phyloP scores from a whole-genome alignment of 768 basidiomycete genomes.

The Lactarius akahatsu region DNA sequence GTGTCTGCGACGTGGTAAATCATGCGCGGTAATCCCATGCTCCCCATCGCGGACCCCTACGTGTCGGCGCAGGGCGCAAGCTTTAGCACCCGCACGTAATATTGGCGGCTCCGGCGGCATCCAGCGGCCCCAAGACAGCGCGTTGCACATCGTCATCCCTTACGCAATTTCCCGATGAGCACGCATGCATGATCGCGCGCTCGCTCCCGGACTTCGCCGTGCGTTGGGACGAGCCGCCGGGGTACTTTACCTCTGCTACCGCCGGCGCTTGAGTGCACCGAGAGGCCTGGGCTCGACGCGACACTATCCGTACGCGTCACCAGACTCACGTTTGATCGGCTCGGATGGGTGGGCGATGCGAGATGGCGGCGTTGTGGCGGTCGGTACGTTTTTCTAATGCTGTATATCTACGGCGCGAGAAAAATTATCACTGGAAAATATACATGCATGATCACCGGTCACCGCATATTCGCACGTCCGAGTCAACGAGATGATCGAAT shows the following conservation, averaged over 20 bases:
- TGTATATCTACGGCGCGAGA: too few relatives aligned
- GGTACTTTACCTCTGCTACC: background rate
- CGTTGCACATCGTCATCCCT: too few relatives aligned
- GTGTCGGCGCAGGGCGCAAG: conserved; percentile 19
- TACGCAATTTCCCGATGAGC: too few relatives aligned
- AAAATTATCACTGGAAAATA: too few relatives aligned
- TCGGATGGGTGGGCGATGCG: conserved; percentile 20
- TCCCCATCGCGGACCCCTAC: conserved; percentile 52
- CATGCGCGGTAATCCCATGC: conserved; percentile 49
- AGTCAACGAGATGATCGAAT: background rate
- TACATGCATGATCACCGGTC: too few relatives aligned
- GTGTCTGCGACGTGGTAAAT: conserved; percentile 47
- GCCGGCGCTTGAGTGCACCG: conserved; percentile 45
- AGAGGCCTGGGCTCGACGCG: conserved; percentile 56
- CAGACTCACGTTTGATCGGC: conserved; percentile 46
- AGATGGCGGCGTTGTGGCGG: background rate
- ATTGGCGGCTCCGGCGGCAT: too few relatives aligned
- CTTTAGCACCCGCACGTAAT: too few relatives aligned
- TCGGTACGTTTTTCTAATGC: background rate
- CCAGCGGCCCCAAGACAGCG: background rate
- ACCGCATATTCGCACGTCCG: too few relatives aligned
- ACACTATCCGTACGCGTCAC: conserved; percentile 60
- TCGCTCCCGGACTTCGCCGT: background rate
- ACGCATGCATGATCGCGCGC: too few relatives aligned
- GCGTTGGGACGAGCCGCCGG: conserved; percentile 21